Evolutionary conservation across 169 alveolate genomes (phyloP).

Genomic region (Eimeria tenella): DNA sequence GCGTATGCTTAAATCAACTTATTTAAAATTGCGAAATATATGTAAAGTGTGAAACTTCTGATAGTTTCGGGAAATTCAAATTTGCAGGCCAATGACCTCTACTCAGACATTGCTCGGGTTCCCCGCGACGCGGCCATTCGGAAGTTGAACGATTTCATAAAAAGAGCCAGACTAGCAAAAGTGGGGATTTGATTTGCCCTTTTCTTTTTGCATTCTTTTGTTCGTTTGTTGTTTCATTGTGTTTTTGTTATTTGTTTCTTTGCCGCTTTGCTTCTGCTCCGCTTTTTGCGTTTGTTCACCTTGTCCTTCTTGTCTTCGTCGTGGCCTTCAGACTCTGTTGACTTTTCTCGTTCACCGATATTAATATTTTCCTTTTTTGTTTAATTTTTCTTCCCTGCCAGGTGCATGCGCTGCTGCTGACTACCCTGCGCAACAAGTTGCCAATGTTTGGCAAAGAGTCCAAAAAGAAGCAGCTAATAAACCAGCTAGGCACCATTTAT

Average conservation of each 20-base stretch:
- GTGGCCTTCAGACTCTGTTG: not conserved
- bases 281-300: not conserved
- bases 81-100: conserved; percentile 82
- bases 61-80: no score
- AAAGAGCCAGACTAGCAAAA: conserved; percentile 84
- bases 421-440: conserved; percentile 41
- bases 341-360: not conserved
- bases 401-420: conserved; percentile 78
- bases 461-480: conserved; percentile 62
- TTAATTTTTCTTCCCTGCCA: not conserved
- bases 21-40: no score
- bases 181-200: not conserved
- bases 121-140: conserved; percentile 86
- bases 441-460: conserved; percentile 66
- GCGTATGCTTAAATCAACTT: no score
- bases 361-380: no score
- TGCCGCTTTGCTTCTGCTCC: not conserved
- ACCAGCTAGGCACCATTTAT: conserved; percentile 28
- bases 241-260: not conserved
- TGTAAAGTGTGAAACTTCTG: no score
- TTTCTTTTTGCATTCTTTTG: not conserved
- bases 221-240: not conserved
- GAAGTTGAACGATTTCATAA: conserved; percentile 85
- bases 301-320: not conserved
- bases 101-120: conserved; percentile 84